Conservation (phyloP, 306 rosid genomes). For the Dryas octopetala region DNA sequence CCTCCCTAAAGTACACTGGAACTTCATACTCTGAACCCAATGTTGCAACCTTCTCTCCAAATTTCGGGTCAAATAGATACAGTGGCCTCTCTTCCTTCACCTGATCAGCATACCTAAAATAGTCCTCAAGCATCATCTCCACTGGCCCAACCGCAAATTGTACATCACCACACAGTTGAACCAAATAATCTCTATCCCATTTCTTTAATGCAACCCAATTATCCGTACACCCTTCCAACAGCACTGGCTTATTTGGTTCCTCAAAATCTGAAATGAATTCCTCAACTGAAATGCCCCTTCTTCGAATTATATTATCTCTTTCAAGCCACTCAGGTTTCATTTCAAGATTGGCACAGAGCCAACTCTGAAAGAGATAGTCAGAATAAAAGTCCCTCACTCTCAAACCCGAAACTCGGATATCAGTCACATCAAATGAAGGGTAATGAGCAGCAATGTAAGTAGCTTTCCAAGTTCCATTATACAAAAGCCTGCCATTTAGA, state of each 20-base stretch:
- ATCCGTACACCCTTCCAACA: slow-evolving; percentile 85
- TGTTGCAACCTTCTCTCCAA: slow-evolving; percentile 73
- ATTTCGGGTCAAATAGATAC: slow-evolving; percentile 83
- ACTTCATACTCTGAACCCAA: slow-evolving; percentile 73
- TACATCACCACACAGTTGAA: slow-evolving; percentile 58
- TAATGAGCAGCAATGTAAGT: slow-evolving; percentile 55
- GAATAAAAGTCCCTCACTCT: slow-evolving; percentile 88
- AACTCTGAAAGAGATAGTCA: slow-evolving; percentile 90
- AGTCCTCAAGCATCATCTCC: slow-evolving; percentile 77
- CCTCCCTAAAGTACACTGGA: slow-evolving; percentile 75
- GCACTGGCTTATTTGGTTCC: slow-evolving; percentile 77
- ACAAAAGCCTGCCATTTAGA: slow-evolving; percentile 54
- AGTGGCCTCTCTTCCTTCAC: slow-evolving; percentile 85
- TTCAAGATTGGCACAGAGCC: slow-evolving; percentile 98
- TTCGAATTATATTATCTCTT: slow-evolving; percentile 69
- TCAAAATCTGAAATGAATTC: slow-evolving; percentile 69
- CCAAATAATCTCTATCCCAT: slow-evolving; percentile 86
- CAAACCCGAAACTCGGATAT: slow-evolving; percentile 28
- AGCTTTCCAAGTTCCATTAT: slow-evolving; percentile 66
- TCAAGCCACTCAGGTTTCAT: slow-evolving; percentile 88
- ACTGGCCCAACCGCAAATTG: slow-evolving; percentile 78
- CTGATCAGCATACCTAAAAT: slow-evolving; percentile 67
- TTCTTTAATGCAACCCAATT: slow-evolving; percentile 73
- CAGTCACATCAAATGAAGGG: slow-evolving; percentile 47
- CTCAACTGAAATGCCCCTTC: slow-evolving; percentile 74